Evolutionary conservation across 225 moss, liverwort and hornwort species (phyloP).

Genomic region (Antitrichia curtipendula): DNA sequence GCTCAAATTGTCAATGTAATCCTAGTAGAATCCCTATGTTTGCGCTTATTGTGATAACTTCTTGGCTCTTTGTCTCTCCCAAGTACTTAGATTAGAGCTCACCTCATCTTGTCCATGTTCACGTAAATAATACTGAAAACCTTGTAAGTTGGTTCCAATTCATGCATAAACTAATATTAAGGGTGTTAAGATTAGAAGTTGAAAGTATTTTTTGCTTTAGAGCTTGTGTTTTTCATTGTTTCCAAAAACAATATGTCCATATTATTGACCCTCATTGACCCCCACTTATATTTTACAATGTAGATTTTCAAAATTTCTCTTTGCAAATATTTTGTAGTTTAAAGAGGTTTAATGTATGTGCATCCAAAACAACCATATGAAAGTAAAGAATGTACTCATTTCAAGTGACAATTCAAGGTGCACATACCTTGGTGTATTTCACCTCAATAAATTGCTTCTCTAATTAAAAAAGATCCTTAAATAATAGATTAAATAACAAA

Average conservation of each 20-base stretch:
- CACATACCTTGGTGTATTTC: neutral
- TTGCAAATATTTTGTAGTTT: neutral
- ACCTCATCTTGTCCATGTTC: neutral
- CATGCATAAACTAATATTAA: neutral
- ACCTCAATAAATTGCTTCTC: neutral
- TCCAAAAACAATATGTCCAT: neutral
- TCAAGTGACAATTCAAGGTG: neutral
- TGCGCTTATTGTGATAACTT: neutral
- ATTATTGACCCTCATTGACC: neutral
- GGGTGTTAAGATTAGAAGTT: neutral
- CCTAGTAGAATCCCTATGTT: fast-evolving
- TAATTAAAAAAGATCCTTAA: neutral
- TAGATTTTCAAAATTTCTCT: neutral
- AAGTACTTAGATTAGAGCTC: neutral
- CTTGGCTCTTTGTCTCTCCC: neutral
- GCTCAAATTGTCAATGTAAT: neutral
- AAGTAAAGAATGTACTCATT: neutral
- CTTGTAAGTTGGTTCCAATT: neutral
- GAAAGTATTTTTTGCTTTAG: neutral
- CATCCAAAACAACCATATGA: neutral
- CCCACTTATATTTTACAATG: neutral
- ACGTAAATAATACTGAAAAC: neutral
- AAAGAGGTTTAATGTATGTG: neutral
- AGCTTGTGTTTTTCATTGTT: neutral
- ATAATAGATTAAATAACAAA: neutral